Percentiles rank a stretch among this genome's conserved stretches.
phyloP scores from a whole-genome alignment of 176 grass and related monocot genomes.

The Oryza longistaminata region DNA sequence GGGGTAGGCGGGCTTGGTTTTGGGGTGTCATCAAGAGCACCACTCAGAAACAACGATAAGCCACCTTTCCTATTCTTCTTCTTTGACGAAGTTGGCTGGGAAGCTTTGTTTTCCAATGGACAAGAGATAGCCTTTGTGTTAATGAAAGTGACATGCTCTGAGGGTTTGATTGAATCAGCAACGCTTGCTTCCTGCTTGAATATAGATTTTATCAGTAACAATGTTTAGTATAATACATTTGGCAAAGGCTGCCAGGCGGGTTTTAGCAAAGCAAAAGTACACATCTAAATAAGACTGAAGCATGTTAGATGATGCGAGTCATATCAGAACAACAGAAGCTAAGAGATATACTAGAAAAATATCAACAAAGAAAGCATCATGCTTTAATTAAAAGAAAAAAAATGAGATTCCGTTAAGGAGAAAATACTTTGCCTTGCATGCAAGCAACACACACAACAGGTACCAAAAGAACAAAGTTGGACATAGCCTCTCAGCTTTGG shows the following conservation, averaged over 20 bases:
- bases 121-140: slow-evolving; percentile 43
- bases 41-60: slow-evolving; percentile 85
- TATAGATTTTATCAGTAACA: slow-evolving; percentile 31
- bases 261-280: not conserved
- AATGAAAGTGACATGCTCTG: slow-evolving; percentile 43
- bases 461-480: slow-evolving; percentile 34
- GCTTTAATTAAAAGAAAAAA: slow-evolving; percentile 16
- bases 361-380: not conserved
- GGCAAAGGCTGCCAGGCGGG: not conserved
- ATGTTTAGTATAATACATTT: slow-evolving; percentile 7
- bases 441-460: slow-evolving; percentile 44
- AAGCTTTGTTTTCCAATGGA: slow-evolving; percentile 51
- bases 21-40: slow-evolving; percentile 90
- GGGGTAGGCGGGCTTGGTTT: slow-evolving; percentile 51
- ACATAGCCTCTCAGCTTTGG: slow-evolving; percentile 20
- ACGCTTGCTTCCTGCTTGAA: slow-evolving; percentile 51
- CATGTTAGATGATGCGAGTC: not conserved
- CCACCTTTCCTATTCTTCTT: slow-evolving; percentile 98
- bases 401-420: not conserved
- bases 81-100: slow-evolving; percentile 54
- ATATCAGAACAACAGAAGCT: not conserved
- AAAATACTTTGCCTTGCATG: slow-evolving; percentile 42
- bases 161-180: slow-evolving; percentile 43
- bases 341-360: slow-evolving; percentile 2
- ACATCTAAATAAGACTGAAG: not conserved